These are phyloP conservation scores for Pneumocystis murina DNA, from an alignment of 1,139 yeast genomes.

Conservation along the genomic window DNA sequence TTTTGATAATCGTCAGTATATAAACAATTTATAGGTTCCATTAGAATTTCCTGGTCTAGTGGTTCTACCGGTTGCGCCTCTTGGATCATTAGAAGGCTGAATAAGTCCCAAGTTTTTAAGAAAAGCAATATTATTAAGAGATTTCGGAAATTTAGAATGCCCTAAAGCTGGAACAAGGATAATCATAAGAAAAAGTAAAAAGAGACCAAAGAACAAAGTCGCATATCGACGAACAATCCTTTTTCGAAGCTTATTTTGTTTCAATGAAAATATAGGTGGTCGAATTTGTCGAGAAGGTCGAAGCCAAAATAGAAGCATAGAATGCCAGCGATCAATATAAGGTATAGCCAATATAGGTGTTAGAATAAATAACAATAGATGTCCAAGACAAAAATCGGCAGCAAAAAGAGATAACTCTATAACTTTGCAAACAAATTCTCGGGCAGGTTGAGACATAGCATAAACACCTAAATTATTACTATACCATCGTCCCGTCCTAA, in stretches of 20 bases:
- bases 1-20: not conserved
- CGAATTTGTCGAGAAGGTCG: slow-evolving; percentile 95
- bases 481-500: slow-evolving; percentile 81
- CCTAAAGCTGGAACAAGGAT: slow-evolving; percentile 83
- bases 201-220: slow-evolving; percentile 56
- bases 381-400: slow-evolving; percentile 91
- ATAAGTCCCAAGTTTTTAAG: not conserved
- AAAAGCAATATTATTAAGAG: not conserved
- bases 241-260: slow-evolving; percentile 94
- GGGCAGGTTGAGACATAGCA: slow-evolving; percentile 90
- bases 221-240: slow-evolving; percentile 96
- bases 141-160: slow-evolving; percentile 12
- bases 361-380: slow-evolving; percentile 71
- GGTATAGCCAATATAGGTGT: slow-evolving; percentile 79
- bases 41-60: not conserved
- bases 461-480: slow-evolving; percentile 87
- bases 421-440: slow-evolving; percentile 89
- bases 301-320: slow-evolving; percentile 97
- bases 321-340: slow-evolving; percentile 91
- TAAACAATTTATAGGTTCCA: not conserved
- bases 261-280: slow-evolving; percentile 94
- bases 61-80: not conserved
- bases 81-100: slow-evolving; percentile 2
- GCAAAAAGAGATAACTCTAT: slow-evolving; percentile 93
- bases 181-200: slow-evolving; percentile 55